phyloP scores from a whole-genome alignment of 495 filamentous ascomycete species.

The Halenospora varia region DNA sequence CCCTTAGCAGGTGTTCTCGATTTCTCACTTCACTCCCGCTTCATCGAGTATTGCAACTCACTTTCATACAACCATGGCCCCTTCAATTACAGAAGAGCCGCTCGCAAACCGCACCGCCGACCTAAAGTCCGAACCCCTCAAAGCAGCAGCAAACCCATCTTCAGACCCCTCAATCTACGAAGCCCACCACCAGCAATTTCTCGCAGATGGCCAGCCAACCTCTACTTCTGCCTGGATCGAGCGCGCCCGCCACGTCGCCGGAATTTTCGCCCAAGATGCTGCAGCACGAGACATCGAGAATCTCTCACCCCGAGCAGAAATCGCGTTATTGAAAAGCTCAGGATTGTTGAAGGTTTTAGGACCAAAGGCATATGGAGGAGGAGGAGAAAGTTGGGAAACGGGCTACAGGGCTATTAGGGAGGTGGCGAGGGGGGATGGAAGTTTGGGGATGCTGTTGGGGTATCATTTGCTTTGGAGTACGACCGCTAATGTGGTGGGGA shows the following conservation, averaged over 20 bases:
- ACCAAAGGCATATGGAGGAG: slow-evolving; percentile 51
- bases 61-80: slow-evolving; percentile 8
- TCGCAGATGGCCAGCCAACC: slow-evolving; percentile 33
- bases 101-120: neutral
- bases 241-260: slow-evolving; percentile 48
- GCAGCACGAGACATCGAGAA: slow-evolving; percentile 49
- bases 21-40: no score
- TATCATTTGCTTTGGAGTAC: slow-evolving; percentile 60
- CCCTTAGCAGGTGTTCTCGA: no score
- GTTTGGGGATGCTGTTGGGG: slow-evolving; percentile 54
- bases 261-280: slow-evolving; percentile 49
- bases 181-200: slow-evolving; percentile 41
- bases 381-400: slow-evolving; percentile 51
- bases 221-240: slow-evolving; percentile 43
- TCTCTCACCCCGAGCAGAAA: slow-evolving; percentile 51
- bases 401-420: slow-evolving; percentile 55
- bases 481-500: slow-evolving; percentile 52
- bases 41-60: no score
- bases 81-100: neutral
- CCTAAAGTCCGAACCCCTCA: neutral
- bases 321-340: slow-evolving; percentile 52
- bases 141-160: slow-evolving; percentile 23
- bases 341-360: slow-evolving; percentile 53
- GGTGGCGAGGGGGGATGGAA: slow-evolving; percentile 57
- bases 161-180: slow-evolving; percentile 50